These are phyloP conservation scores for Phytophthora lateralis DNA, from an alignment of 352 stramenopile genomes.

Conservation along the genomic window DNA sequence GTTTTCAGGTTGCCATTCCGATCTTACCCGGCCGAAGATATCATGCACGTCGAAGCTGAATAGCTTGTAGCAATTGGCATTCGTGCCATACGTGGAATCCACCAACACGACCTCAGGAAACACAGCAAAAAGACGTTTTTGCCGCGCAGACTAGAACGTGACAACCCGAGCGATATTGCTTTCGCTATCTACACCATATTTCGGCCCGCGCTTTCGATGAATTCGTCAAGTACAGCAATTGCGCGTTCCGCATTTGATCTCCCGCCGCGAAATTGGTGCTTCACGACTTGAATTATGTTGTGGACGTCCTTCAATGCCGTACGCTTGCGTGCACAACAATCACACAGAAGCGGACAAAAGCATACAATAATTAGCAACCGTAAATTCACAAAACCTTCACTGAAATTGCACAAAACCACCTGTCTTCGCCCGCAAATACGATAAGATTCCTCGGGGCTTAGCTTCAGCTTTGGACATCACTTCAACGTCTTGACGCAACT, in stretches of 20 bases:
- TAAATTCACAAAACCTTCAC: no score
- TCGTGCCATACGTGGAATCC: constrained; percentile 14
- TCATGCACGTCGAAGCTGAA: background rate
- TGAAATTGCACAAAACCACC: background rate
- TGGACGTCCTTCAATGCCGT: constrained; percentile 1
- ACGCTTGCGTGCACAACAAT: constrained; percentile 2
- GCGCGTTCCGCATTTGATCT: constrained; percentile 1
- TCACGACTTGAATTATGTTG: constrained; percentile 11
- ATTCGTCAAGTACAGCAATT: constrained; percentile 4
- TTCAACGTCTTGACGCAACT: background rate
- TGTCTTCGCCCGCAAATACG: constrained; percentile 7
- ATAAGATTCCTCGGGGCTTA: constrained; percentile 2
- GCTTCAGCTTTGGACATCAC: constrained; percentile 5
- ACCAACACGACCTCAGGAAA: constrained; percentile 20
- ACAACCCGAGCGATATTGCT: constrained; percentile 3
- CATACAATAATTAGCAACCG: background rate
- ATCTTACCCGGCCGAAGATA: constrained; percentile 9
- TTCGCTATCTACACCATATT: constrained; percentile 7
- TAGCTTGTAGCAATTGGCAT: constrained; percentile 8
- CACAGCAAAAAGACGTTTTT: constrained; percentile 13
- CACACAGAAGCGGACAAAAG: background rate
- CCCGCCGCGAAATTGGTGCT: background rate
- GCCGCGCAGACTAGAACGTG: constrained; percentile 6
- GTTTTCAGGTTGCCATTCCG: background rate
- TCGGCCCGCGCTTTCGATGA: background rate